Percentiles rank a stretch among this genome's conserved stretches.
Conservation (phyloP, 2,329 filamentous ascomycete genomes). For the Fusarium chuoi region DNA sequence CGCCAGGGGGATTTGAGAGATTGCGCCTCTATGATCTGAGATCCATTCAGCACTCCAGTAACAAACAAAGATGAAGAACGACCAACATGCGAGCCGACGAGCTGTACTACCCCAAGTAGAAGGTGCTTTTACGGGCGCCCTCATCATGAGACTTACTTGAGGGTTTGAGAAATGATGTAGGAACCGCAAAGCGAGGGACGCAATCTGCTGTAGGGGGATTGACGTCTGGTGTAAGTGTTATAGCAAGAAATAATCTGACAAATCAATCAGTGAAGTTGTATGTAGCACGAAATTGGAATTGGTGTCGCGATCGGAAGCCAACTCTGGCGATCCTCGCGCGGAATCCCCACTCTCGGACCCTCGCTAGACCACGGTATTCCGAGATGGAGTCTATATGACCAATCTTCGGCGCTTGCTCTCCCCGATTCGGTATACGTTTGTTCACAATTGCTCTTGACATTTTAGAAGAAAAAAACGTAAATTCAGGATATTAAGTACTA, state of each 20-base stretch:
- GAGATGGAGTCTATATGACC: background rate
- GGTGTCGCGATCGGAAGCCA: background rate
- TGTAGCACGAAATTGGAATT: background rate
- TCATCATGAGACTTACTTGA: slow-evolving; percentile 5
- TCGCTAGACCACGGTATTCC: background rate
- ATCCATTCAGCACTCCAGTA: slow-evolving; percentile 36
- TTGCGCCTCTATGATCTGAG: slow-evolving; percentile 18
- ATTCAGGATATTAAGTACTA: slow-evolving; percentile 2
- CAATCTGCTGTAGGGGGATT: background rate
- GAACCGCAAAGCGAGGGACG: background rate
- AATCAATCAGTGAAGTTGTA: background rate
- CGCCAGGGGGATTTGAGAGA: slow-evolving; percentile 3
- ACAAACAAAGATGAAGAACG: slow-evolving; percentile 25
- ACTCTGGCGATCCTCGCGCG: background rate
- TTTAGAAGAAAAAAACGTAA: background rate
- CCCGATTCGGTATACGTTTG: background rate
- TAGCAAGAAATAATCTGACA: background rate
- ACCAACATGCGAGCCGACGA: slow-evolving; percentile 38
- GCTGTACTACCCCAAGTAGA: slow-evolving; percentile 6
- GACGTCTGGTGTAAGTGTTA: background rate
- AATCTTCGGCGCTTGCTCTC: background rate
- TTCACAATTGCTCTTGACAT: background rate
- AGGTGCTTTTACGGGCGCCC: slow-evolving; percentile 1
- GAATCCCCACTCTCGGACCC: slow-evolving; percentile 16
- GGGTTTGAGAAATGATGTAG: background rate